Conservation (phyloP, 768 basidiomycete genomes). For the Polyporus arcularius region DNA sequence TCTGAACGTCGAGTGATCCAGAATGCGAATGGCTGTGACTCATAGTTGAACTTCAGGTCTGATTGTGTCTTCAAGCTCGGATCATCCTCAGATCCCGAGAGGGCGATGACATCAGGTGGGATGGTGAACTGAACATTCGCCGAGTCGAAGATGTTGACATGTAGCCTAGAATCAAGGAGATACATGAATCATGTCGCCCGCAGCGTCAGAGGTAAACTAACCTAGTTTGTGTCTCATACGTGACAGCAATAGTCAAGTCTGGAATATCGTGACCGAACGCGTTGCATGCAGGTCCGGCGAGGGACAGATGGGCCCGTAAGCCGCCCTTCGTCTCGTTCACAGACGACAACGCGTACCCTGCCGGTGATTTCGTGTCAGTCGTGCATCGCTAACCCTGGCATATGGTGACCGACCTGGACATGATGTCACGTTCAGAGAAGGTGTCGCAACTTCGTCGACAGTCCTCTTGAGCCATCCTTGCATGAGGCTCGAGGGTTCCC, state of each 20-base stretch:
- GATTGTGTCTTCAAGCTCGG: slow-evolving; percentile 37
- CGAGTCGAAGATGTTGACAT: slow-evolving; percentile 68
- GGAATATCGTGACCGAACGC: slow-evolving; percentile 63
- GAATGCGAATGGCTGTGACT: slow-evolving; percentile 68
- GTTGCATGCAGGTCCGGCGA: slow-evolving; percentile 61
- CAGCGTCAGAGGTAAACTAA: slow-evolving; percentile 33
- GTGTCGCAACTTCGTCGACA: not conserved
- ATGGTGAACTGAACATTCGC: slow-evolving; percentile 65
- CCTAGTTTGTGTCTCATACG: slow-evolving; percentile 56
- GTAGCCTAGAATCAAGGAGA: too few species aligned
- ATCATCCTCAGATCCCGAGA: slow-evolving; percentile 31
- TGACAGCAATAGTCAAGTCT: slow-evolving; percentile 63
- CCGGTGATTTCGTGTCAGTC: not conserved
- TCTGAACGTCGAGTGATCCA: slow-evolving; percentile 75
- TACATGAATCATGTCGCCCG: too few species aligned
- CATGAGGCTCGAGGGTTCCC: slow-evolving; percentile 12
- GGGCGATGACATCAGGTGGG: slow-evolving; percentile 50
- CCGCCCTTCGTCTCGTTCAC: slow-evolving; percentile 48
- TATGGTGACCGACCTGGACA: slow-evolving; percentile 29
- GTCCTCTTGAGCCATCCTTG: not conserved
- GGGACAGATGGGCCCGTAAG: slow-evolving; percentile 52
- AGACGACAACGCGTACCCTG: slow-evolving; percentile 56
- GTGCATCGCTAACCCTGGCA: too few species aligned
- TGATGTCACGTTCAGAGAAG: slow-evolving; percentile 30
- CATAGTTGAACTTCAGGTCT: slow-evolving; percentile 71